phyloP scores from a whole-genome alignment of 1,284 basidiomycete genomes.

The Cerrena zonata region DNA sequence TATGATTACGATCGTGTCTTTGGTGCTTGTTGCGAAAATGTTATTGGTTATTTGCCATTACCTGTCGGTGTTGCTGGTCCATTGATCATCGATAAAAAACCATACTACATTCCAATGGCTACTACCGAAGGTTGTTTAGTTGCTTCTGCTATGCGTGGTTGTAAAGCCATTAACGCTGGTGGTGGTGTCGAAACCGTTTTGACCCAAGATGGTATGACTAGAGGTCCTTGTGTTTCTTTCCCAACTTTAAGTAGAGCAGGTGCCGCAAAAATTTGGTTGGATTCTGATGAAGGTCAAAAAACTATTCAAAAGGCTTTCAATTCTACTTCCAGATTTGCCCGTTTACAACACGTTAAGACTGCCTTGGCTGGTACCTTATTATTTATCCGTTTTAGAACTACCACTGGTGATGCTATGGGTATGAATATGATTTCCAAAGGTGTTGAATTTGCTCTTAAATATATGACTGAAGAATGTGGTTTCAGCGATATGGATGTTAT shows the following conservation, averaged over 20 bases:
- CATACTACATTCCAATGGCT: slow-evolving; percentile 95
- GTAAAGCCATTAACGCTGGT: slow-evolving; percentile 94
- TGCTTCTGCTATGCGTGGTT: slow-evolving; percentile 93
- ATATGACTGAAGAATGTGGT: slow-evolving; percentile 66
- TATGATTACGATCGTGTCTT: slow-evolving; percentile 95
- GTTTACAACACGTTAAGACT: slow-evolving; percentile 76
- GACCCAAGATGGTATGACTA: slow-evolving; percentile 94
- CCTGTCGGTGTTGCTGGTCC: slow-evolving; percentile 97
- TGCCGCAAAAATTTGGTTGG: slow-evolving; percentile 84
- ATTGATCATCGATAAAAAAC: slow-evolving; percentile 82
- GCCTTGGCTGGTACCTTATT: slow-evolving; percentile 87
- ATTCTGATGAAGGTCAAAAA: slow-evolving; percentile 74
- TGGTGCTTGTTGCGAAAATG: slow-evolving; percentile 98
- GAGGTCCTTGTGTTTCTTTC: slow-evolving; percentile 96
- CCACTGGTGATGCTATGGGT: slow-evolving; percentile 98
- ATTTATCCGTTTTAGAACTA: slow-evolving; percentile 92
- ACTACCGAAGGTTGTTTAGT: slow-evolving; percentile 98
- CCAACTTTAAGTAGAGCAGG: slow-evolving; percentile 77
- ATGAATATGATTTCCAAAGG: slow-evolving; percentile 99
- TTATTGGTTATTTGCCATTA: slow-evolving; percentile 94
- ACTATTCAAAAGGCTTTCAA: slow-evolving; percentile 86
- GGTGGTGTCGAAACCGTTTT: slow-evolving; percentile 94
- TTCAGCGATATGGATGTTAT: slow-evolving; percentile 95
- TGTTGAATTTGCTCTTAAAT: slow-evolving; percentile 90
- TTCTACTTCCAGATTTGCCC: slow-evolving; percentile 87